A percentile compares a stretch with the other conserved stretches of the same genome.
Conservation (phyloP, 495 filamentous ascomycete species). For the Filosporella fistucella region DNA sequence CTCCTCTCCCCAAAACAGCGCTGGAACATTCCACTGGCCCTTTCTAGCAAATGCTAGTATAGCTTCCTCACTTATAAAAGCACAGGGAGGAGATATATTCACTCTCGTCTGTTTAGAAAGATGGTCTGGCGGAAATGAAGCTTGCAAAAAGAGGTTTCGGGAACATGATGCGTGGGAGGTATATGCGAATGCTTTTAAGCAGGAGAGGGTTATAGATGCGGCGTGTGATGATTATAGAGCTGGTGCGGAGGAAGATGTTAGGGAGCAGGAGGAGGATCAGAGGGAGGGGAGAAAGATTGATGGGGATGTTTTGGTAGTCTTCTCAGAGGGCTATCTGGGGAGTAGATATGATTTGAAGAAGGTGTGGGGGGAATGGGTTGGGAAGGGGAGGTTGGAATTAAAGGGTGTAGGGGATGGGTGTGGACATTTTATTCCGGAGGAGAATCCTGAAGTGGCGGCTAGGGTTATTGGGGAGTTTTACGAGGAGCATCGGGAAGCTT, state of each 20-base stretch:
- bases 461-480: conserved; percentile 28
- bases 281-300: conserved; percentile 37
- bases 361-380: conserved; percentile 43
- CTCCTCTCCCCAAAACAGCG: too few species aligned
- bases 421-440: conserved; percentile 49
- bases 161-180: conserved; percentile 28
- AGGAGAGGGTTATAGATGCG: conserved; percentile 27
- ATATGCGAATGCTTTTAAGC: conserved; percentile 36
- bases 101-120: neutral
- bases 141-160: conserved; percentile 3
- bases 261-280: conserved; percentile 39
- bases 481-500: neutral
- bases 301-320: conserved; percentile 35
- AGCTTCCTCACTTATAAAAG: too few species aligned
- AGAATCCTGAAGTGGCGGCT: conserved; percentile 35
- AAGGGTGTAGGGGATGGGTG: conserved; percentile 32
- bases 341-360: conserved; percentile 34
- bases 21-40: too few species aligned
- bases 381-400: conserved; percentile 23
- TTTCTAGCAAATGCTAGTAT: too few species aligned
- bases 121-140: neutral
- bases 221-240: conserved; percentile 43
- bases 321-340: conserved; percentile 37
- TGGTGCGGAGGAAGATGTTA: conserved; percentile 35
- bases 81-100: neutral